Base-by-base conservation (phyloP, 805 yeast genomes). In the Ogataea ramenticola region DNA sequence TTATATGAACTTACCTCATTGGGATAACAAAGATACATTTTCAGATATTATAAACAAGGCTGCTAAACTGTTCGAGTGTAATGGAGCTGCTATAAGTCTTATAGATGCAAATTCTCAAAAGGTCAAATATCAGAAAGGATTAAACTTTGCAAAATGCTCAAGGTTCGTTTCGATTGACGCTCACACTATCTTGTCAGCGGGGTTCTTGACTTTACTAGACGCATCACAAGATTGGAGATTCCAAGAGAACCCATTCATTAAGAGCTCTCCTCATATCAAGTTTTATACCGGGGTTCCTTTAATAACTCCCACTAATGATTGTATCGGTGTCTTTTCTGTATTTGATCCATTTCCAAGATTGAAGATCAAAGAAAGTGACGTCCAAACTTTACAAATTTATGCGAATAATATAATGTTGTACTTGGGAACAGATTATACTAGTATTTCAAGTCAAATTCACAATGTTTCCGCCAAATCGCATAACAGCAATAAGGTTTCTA, bases 151-250 rank as follows among this genome's bases (percentile, higher is more conserved):
- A n/a, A 76, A 70, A 45, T 70, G 79, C 41, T 79, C 79, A 12
- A 66, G 87, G 42, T 61, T 59, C 19, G 62, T 79, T 2, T 79
- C 88, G 8, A 60, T 85, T 39, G 93, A 85, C 56, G 79, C 79
- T 9, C 91, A 85, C 61, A 69, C 88, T 0, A 69, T 85, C 2
- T 61, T 85, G 31, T 80, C 89, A 0, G 58, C 66, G 7, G 79
- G 70, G 2, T 69, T 71, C 47, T 74, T 85, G 43, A 64, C 78
- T 3, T 50, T 85, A 8, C 56, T 70, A 5, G 86, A 84, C 57
- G 80, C 89, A 2, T 58, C 77, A 5, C 63, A 64, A 31, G 95
- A 85, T 55, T 85, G 95, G 93, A 67, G 95, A 56, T 73, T 81
- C 4, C 53, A 61, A 16, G 62, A 66, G 35, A 81, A 78, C 52